A percentile compares a stretch with the other conserved stretches of the same genome.
phyloP scores from a whole-genome alignment of 2,329 filamentous ascomycete genomes.

The Teratosphaeriaceae sp. region DNA sequence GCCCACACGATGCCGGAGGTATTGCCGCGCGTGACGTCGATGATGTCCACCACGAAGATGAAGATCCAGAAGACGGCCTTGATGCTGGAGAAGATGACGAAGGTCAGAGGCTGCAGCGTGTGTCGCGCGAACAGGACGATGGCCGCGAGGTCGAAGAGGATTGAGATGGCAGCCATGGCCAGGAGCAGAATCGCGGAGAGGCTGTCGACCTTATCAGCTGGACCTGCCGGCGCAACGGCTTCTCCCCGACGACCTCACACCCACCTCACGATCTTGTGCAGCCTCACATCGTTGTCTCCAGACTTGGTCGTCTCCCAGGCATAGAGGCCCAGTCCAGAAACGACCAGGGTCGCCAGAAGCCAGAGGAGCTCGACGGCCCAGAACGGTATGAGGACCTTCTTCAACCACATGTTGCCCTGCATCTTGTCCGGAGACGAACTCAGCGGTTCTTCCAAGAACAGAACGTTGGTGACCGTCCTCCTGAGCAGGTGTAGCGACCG shows the following conservation, averaged over 20 bases:
- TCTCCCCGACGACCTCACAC: not conserved
- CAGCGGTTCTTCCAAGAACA: no score
- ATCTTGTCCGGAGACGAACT: slow-evolving; percentile 5
- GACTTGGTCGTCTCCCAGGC: slow-evolving; percentile 3
- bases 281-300: no score
- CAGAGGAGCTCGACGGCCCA: slow-evolving; percentile 19
- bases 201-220: slow-evolving; percentile 14
- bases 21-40: slow-evolving; percentile 7
- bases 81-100: slow-evolving; percentile 20
- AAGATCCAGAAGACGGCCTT: slow-evolving; percentile 19
- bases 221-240: not conserved
- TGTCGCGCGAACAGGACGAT: slow-evolving; percentile 20
- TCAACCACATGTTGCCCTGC: slow-evolving; percentile 21
- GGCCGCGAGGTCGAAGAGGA: slow-evolving; percentile 22
- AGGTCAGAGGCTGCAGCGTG: slow-evolving; percentile 17
- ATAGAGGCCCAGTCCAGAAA: slow-evolving; percentile 8
- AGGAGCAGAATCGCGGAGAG: slow-evolving; percentile 15
- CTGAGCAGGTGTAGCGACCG: not conserved
- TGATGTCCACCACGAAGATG: slow-evolving; percentile 17
- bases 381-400: slow-evolving; percentile 23
- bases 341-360: slow-evolving; percentile 13
- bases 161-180: slow-evolving; percentile 15
- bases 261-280: not conserved
- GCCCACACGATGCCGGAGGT: slow-evolving; percentile 7
- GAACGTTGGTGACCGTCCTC: no score